These are phyloP conservation scores for Biancaea sappan DNA, from an alignment of 306 rosid species.

Conservation along the genomic window DNA sequence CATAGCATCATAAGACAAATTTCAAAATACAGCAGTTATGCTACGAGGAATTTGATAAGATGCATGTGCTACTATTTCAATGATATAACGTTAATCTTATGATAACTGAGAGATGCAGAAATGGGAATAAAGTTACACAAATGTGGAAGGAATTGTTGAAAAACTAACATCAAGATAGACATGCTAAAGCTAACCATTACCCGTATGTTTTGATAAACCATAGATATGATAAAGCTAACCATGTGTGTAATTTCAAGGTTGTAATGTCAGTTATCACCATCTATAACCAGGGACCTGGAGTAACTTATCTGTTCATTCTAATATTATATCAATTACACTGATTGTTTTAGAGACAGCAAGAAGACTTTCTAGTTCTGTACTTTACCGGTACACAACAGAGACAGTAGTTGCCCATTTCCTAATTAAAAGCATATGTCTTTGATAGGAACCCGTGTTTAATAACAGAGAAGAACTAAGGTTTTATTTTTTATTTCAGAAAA, in stretches of 20 bases:
- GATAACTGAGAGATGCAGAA: neutral
- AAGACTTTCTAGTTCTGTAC: neutral
- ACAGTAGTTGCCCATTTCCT: neutral
- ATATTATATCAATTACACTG: neutral
- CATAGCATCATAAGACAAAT: neutral
- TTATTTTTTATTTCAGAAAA: too few relatives aligned
- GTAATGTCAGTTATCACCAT: neutral
- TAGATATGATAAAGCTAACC: neutral
- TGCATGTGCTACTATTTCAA: slow-evolving; percentile 9
- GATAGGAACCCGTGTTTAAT: too few relatives aligned
- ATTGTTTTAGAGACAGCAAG: neutral
- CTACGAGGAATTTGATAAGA: slow-evolving; percentile 12
- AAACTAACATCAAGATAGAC: neutral
- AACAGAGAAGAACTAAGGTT: too few relatives aligned
- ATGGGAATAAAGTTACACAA: neutral
- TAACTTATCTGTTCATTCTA: neutral
- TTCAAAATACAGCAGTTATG: neutral
- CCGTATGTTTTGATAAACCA: neutral
- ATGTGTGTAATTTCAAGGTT: neutral
- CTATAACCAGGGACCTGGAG: neutral
- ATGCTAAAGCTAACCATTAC: neutral
- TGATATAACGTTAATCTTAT: neutral
- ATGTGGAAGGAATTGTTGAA: neutral
- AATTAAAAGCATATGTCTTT: neutral
- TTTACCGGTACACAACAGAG: neutral